Conservation (phyloP, 257 asterid genomes). For the Cynanchum wilfordii region DNA sequence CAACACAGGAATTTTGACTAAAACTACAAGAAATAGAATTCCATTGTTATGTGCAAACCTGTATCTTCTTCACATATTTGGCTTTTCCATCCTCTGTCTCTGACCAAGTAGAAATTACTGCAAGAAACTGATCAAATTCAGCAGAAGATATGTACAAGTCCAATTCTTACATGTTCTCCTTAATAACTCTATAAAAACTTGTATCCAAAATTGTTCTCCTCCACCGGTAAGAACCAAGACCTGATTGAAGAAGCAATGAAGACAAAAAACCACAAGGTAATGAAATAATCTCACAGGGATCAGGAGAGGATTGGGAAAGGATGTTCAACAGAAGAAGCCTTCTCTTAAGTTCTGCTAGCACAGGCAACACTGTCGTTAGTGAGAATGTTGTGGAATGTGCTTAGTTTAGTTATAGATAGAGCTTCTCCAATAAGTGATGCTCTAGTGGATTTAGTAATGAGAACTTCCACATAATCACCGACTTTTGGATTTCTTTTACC, state of each 20-base stretch:
- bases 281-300: neutral
- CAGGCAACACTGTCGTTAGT: conserved; percentile 43
- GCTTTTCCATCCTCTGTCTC: neutral
- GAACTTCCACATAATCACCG: conserved; percentile 84
- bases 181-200: neutral
- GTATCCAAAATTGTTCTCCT: neutral
- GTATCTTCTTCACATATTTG: neutral
- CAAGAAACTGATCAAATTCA: neutral
- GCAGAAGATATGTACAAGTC: neutral
- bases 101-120: neutral
- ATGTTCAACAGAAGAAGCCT: neutral
- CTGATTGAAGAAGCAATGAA: neutral
- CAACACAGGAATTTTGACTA: neutral
- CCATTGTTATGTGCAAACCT: neutral
- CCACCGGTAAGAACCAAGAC: neutral
- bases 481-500: conserved; percentile 52
- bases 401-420: conserved; percentile 58
- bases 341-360: conserved; percentile 33
- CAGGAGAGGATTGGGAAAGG: conserved; percentile 3
- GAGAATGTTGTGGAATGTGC: conserved; percentile 45
- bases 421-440: conserved; percentile 87
- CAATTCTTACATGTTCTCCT: neutral
- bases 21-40: neutral
- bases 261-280: neutral
- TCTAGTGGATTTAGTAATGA: conserved; percentile 57